phyloP scores from a whole-genome alignment of 73 alveolate species.

The Paramecium pentaurelia region DNA sequence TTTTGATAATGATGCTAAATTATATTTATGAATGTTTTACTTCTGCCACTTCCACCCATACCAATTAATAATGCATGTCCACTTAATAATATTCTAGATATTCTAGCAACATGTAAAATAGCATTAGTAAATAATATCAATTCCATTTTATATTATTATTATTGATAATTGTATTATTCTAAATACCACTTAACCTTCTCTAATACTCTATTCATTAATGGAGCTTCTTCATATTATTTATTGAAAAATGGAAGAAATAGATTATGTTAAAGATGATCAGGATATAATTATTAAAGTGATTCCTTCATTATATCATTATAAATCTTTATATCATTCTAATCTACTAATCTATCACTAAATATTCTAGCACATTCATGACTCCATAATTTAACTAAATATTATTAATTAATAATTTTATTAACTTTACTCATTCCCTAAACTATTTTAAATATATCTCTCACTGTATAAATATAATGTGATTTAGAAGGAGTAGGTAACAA shows the following conservation, averaged over 20 bases:
- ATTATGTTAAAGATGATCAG: constrained; percentile 67
- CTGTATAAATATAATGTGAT: constrained; percentile 77
- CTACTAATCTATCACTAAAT: constrained; percentile 79
- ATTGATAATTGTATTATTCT: constrained; percentile 71
- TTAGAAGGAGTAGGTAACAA: constrained; percentile 95
- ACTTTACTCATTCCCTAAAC: constrained; percentile 88
- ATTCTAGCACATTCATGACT: constrained; percentile 94
- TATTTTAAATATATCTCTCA: constrained; percentile 91
- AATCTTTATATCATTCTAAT: constrained; percentile 56
- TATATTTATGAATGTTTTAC: neutral
- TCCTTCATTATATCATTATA: neutral
- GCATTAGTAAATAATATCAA: constrained; percentile 78
- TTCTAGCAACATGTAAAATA: constrained; percentile 72
- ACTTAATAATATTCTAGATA: constrained; percentile 69
- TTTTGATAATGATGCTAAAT: constrained; percentile 53
- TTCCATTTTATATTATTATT: constrained; percentile 61
- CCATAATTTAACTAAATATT: constrained; percentile 85
- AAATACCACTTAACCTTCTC: constrained; percentile 36
- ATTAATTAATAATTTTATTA: constrained; percentile 54
- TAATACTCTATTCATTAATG: constrained; percentile 40
- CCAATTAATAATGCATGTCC: constrained; percentile 86
- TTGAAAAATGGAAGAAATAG: constrained; percentile 69
- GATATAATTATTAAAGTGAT: constrained; percentile 69
- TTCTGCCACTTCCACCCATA: constrained; percentile 80
- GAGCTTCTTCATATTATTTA: constrained; percentile 44